Evolutionary conservation across 2,329 filamentous ascomycete species (phyloP).

Genomic region (Monilinia fructigena): DNA sequence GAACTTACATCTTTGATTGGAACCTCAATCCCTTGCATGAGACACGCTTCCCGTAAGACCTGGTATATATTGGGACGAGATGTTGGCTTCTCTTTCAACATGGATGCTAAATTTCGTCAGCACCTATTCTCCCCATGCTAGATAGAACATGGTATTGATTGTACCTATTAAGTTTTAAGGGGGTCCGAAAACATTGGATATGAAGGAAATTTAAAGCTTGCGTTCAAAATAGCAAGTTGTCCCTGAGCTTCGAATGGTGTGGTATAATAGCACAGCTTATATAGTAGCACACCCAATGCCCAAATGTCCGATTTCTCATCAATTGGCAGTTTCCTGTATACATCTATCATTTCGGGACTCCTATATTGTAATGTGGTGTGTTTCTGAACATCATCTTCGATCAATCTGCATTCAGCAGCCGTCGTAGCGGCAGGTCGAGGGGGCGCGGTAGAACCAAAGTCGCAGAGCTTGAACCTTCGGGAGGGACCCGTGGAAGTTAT

Average conservation of each 20-base stretch:
- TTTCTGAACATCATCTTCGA: slow-evolving; percentile 95
- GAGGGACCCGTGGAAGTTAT: slow-evolving; percentile 64
- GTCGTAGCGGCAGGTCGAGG: slow-evolving; percentile 83
- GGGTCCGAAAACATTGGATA: slow-evolving; percentile 89
- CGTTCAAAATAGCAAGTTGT: slow-evolving; percentile 94
- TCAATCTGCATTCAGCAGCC: slow-evolving; percentile 81
- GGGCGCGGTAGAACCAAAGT: slow-evolving; percentile 89
- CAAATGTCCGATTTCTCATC: slow-evolving; percentile 98
- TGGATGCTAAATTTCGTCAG: slow-evolving; percentile 60
- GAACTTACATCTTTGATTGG: slow-evolving; percentile 84
- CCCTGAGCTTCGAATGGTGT: slow-evolving; percentile 98
- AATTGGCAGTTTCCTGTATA: slow-evolving; percentile 93
- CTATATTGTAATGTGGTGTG: slow-evolving; percentile 97
- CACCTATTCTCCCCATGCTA: neutral
- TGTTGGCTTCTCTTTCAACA: slow-evolving; percentile 80
- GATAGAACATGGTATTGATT: slow-evolving; percentile 33
- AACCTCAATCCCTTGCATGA: slow-evolving; percentile 82
- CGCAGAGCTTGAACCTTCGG: slow-evolving; percentile 89
- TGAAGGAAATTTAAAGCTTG: slow-evolving; percentile 85
- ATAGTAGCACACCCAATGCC: slow-evolving; percentile 90
- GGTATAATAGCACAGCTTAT: slow-evolving; percentile 99
- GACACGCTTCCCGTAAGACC: slow-evolving; percentile 80
- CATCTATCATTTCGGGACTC: slow-evolving; percentile 98
- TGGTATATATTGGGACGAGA: slow-evolving; percentile 89
- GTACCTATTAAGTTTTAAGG: slow-evolving; percentile 86